Evolutionary conservation across 768 basidiomycete species (phyloP).

Genomic region (Collybia mongolica): DNA sequence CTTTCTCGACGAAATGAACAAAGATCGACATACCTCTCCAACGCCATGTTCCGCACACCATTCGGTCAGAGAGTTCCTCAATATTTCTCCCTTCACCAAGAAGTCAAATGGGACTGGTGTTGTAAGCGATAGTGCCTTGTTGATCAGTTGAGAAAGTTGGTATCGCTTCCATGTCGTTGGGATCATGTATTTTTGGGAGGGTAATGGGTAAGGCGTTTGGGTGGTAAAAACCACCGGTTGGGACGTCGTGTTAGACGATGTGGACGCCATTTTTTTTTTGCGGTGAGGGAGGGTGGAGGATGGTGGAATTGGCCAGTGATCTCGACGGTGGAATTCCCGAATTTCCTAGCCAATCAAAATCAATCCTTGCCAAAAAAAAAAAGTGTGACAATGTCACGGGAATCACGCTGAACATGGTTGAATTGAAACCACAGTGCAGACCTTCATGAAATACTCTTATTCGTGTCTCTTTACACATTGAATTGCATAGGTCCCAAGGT

Average conservation of each 20-base stretch:
- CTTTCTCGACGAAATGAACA: background rate
- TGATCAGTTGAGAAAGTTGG: constrained; percentile 95
- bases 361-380: constrained; percentile 4
- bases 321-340: too few species aligned
- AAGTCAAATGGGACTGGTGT: constrained; percentile 92
- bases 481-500: too few species aligned
- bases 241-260: constrained; percentile 24
- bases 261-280: constrained; percentile 5
- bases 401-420: too few species aligned
- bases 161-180: constrained; percentile 91
- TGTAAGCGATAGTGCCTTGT: constrained; percentile 80
- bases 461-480: too few species aligned
- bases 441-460: too few species aligned
- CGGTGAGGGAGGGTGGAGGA: too few species aligned
- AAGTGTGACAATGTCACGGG: background rate
- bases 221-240: constrained; percentile 75
- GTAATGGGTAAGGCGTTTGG: constrained; percentile 69
- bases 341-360: background rate
- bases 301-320: too few species aligned
- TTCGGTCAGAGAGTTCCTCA: constrained; percentile 67
- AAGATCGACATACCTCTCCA: constrained; percentile 54
- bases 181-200: constrained; percentile 89
- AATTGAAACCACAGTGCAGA: too few species aligned
- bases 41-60: constrained; percentile 73
- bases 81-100: constrained; percentile 77